Evolutionary conservation across 345 rosid species (phyloP), one percentile per base, ranked within the genome.

Genomic region (Laguncularia racemosa): DNA sequence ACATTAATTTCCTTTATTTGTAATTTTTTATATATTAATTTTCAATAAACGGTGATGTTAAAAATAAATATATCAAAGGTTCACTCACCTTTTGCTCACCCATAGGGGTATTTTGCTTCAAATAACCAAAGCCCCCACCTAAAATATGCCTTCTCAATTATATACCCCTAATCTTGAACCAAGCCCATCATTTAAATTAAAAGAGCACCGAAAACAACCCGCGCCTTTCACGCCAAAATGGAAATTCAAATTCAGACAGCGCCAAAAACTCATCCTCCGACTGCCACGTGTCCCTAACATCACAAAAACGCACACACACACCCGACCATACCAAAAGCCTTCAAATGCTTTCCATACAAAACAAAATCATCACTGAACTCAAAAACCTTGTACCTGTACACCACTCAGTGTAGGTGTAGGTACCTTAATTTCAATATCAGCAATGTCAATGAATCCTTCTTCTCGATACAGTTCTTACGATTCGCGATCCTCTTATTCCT

Each of bases 401-500:
- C 53, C 15, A 8, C 14, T 16, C 16, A 11, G 12, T 13, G 47
- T 15, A 9, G 43, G 17, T 26, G 33, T 28, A 11, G 48, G 10
- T 50, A 16, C 50, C 14, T 16, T 49, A 17, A 20, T 11, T 13
- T 61, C 12, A 20, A n/a, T 45, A 65, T 57, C 2, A 63, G 56
- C 58, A 40, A 33, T 45, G 18, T 16, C 54, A 12, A 18, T 47
- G 53, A 63, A 63, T 13, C 53, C 53, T 2, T 52, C 96, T 1
- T 64, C 84, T 62, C 91, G 97, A 48, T 91, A 87, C 84, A 80
- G 65, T 17, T 79, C 90, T 19, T 86, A 71, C 73, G 82, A 90
- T 60, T 79, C 96, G 2, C 76, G 89, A 52, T 81, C 86, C 12
- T 80, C 86, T 13, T 20, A 60, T 61, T 64, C 75, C 63, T 82